Percentiles rank a stretch among this genome's conserved stretches.
These are phyloP conservation scores for Gnaphalium uliginosum DNA, from an alignment of 129 eudicot species.

Conservation along the genomic window DNA sequence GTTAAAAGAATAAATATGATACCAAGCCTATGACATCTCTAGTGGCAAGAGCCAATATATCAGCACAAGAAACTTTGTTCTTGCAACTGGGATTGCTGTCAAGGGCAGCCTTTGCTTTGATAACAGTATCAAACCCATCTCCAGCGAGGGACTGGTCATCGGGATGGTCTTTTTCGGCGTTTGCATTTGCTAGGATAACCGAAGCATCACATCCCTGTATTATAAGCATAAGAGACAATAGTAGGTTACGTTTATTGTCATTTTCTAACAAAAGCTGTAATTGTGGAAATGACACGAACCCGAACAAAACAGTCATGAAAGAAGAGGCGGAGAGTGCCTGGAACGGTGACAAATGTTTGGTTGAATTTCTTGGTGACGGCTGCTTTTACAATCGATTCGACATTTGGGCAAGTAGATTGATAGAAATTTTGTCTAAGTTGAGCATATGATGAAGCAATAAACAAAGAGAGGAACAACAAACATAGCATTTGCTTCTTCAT, in stretches of 20 bases:
- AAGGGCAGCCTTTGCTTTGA: slow-evolving; percentile 73
- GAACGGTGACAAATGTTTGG: slow-evolving; percentile 68
- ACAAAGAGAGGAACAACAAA: slow-evolving; percentile 30
- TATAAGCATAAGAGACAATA: background rate
- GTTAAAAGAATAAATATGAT: background rate
- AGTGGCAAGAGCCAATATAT: slow-evolving; percentile 81
- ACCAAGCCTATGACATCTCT: slow-evolving; percentile 80
- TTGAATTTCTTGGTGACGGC: slow-evolving; percentile 55
- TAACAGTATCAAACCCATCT: slow-evolving; percentile 78
- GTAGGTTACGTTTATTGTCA: background rate
- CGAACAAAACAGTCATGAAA: slow-evolving; percentile 77
- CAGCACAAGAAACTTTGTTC: slow-evolving; percentile 79
- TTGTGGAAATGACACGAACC: slow-evolving; percentile 29
- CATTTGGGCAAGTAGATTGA: slow-evolving; percentile 59
- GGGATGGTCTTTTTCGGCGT: slow-evolving; percentile 70
- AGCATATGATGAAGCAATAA: slow-evolving; percentile 33
- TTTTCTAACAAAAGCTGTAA: background rate
- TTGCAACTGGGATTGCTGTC: slow-evolving; percentile 53
- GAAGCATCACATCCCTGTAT: slow-evolving; percentile 85
- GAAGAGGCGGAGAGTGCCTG: slow-evolving; percentile 75
- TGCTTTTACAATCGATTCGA: slow-evolving; percentile 55
- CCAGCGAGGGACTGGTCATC: slow-evolving; percentile 75
- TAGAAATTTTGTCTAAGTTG: slow-evolving; percentile 60
- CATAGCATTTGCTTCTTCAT: slow-evolving; percentile 32
- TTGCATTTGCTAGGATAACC: slow-evolving; percentile 44